Base-by-base conservation (phyloP, 2,329 filamentous ascomycete species). In the Lecanicillium sp. region DNA sequence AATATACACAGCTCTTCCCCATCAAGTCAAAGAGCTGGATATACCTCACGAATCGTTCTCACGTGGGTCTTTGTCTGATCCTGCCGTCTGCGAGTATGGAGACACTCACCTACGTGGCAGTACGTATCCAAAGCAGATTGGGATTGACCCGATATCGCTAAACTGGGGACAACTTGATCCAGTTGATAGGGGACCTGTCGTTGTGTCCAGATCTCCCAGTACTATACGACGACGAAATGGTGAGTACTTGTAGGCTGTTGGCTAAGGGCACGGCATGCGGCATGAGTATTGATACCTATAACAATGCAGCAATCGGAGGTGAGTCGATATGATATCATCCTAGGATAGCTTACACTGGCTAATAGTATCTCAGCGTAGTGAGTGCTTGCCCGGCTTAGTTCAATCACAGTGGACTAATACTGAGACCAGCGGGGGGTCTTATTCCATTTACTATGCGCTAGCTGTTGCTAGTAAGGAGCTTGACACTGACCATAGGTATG, bases 371-470 rank as follows among this genome's bases (percentile, higher is more conserved):
- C 17, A 65, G 64, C 64, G 41, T 62, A 62, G 59, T 62, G 45
- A 53, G 59, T 48, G 13, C n/a, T 33, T 17, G n/a, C 22, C 22
- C 11, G 22, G 6, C 22, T 25, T 6, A 6, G 11, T 25, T 25
- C 7, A 25, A 11, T n/a, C 6, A 11, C 11, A 7, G 22, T 25
- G 7, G 22, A 25, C 11, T 25, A 25, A 25, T 11, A 6, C 11
- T 25, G 22, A 25, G 22, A 11, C 7, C 20, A 66, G 63, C 29
- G 90, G 92, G 46, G 90, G 92, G 41, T 96, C 88, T 4, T 97
- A 98, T 60, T 88, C 87, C 45, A 90, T 96, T 47, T 97, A 97
- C 66, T 88, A 94, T 57, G 90, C 90, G 17, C 74, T 97, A 19
- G 90, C 90, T 11, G 81, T 97, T 47, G 90, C 90, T 17, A 92